These are phyloP conservation scores for Orbilia ellipsospora DNA, from an alignment of 2,329 filamentous ascomycete genomes.

Conservation along the genomic window DNA sequence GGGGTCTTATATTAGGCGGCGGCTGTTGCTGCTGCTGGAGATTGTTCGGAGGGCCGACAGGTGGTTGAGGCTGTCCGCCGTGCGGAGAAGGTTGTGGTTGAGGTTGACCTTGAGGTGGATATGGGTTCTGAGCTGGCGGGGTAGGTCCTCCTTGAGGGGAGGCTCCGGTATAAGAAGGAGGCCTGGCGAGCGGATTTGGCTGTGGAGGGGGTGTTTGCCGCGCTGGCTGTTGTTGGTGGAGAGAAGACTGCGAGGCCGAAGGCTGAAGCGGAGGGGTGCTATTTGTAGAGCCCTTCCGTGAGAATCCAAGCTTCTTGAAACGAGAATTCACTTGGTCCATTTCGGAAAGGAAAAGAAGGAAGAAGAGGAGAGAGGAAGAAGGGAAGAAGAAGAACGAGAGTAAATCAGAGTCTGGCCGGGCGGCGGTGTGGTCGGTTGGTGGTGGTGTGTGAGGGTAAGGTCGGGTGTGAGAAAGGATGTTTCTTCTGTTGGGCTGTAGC, in stretches of 20 bases:
- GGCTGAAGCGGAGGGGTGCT: slow-evolving; percentile 57
- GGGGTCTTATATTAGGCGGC: slow-evolving; percentile 41
- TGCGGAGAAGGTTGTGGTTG: slow-evolving; percentile 69
- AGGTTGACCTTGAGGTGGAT: slow-evolving; percentile 64
- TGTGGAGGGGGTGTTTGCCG: slow-evolving; percentile 61
- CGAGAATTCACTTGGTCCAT: slow-evolving; percentile 68
- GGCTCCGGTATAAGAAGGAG: slow-evolving; percentile 72
- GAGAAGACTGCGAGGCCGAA: slow-evolving; percentile 45
- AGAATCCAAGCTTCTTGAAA: slow-evolving; percentile 66
- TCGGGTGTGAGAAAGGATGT: slow-evolving; percentile 5
- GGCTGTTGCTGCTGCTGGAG: slow-evolving; percentile 41
- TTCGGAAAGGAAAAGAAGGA: slow-evolving; percentile 47
- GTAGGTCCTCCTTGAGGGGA: slow-evolving; percentile 68
- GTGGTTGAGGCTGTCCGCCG: slow-evolving; percentile 67
- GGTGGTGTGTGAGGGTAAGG: slow-evolving; percentile 29
- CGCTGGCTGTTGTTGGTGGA: slow-evolving; percentile 63
- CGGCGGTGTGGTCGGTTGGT: slow-evolving; percentile 30
- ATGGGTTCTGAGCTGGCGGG: slow-evolving; percentile 63
- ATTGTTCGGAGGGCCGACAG: slow-evolving; percentile 62
- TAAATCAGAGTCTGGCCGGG: neutral
- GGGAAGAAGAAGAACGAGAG: slow-evolving; percentile 50
- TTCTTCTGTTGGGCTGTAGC: slow-evolving; percentile 13
- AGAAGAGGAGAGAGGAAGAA: slow-evolving; percentile 40
- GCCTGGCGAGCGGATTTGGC: slow-evolving; percentile 69
- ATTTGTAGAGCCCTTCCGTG: slow-evolving; percentile 62